A percentile compares a stretch with the other conserved stretches of the same genome.
Evolutionary conservation across 495 filamentous ascomycete species (phyloP).

Genomic region (Tuber aestivum): DNA sequence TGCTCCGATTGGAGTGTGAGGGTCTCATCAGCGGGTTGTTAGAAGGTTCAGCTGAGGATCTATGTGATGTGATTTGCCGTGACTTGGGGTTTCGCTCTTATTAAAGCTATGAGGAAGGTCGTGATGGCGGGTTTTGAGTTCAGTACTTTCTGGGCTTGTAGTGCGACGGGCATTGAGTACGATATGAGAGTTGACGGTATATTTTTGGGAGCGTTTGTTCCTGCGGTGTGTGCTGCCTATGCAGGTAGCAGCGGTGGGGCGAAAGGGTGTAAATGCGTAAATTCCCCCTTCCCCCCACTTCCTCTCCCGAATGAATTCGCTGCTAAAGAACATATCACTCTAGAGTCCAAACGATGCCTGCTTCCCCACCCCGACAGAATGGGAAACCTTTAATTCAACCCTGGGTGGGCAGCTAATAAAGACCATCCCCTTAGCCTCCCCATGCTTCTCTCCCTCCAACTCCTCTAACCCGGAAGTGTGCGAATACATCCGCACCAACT

Average conservation of each 20-base stretch:
- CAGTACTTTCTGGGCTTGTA: background rate
- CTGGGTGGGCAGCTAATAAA: slow-evolving; percentile 51
- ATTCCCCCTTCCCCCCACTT: background rate
- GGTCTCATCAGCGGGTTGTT: background rate
- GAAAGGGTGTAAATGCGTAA: background rate
- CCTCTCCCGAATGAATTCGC: background rate
- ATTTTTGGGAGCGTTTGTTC: background rate
- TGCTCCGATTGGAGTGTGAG: background rate
- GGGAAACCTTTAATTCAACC: slow-evolving; percentile 47
- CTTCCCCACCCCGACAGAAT: slow-evolving; percentile 46
- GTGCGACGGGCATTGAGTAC: background rate
- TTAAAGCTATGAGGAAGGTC: background rate
- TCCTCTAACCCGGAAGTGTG: slow-evolving; percentile 44
- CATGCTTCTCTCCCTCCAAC: slow-evolving; percentile 49
- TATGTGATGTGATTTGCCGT: background rate
- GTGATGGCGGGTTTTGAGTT: background rate
- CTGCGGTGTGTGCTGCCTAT: background rate
- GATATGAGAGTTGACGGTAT: background rate
- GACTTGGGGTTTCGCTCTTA: background rate
- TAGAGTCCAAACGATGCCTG: slow-evolving; percentile 16
- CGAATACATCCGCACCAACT: background rate
- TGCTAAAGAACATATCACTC: background rate
- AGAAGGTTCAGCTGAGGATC: background rate
- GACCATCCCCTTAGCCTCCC: slow-evolving; percentile 51
- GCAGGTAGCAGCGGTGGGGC: background rate